Conservation (phyloP, 179 eudicot genomes). For the Silene noctiflora region DNA sequence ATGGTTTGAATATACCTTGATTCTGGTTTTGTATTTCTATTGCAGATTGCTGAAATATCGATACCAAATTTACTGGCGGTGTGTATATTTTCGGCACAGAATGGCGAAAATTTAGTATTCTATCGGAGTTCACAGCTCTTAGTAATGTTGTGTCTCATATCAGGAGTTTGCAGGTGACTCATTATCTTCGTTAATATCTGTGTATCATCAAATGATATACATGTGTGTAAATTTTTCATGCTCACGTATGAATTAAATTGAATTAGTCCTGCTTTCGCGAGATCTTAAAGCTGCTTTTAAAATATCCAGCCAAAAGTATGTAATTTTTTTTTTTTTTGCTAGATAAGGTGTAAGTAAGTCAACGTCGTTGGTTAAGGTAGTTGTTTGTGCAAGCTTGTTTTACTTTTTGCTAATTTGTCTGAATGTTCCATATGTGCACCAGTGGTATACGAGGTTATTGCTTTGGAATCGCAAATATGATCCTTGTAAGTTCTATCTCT, state of each 20-base stretch:
- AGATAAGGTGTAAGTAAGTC: too few relatives aligned
- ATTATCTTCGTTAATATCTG: background rate
- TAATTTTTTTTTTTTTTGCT: too few relatives aligned
- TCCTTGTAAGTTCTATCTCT: slow-evolving; percentile 39
- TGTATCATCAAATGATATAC: background rate
- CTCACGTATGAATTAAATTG: background rate
- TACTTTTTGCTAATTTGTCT: background rate
- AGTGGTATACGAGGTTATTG: slow-evolving; percentile 55
- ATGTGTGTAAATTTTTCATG: background rate
- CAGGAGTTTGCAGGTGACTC: slow-evolving; percentile 51
- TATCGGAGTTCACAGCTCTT: slow-evolving; percentile 32
- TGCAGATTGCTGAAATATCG: slow-evolving; percentile 50
- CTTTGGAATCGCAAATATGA: slow-evolving; percentile 44
- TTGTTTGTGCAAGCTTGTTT: background rate
- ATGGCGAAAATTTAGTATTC: slow-evolving; percentile 37
- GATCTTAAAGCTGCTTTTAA: too few relatives aligned
- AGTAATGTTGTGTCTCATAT: slow-evolving; percentile 37
- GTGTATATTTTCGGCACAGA: slow-evolving; percentile 54
- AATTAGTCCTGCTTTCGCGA: too few relatives aligned
- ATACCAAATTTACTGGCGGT: slow-evolving; percentile 49
- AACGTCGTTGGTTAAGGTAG: too few relatives aligned
- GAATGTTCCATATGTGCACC: slow-evolving; percentile 18
- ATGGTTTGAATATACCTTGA: background rate
- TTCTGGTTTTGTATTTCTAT: background rate
- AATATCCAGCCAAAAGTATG: too few relatives aligned